Conservation (phyloP, 805 yeast species). For the Candida chauliodis region DNA sequence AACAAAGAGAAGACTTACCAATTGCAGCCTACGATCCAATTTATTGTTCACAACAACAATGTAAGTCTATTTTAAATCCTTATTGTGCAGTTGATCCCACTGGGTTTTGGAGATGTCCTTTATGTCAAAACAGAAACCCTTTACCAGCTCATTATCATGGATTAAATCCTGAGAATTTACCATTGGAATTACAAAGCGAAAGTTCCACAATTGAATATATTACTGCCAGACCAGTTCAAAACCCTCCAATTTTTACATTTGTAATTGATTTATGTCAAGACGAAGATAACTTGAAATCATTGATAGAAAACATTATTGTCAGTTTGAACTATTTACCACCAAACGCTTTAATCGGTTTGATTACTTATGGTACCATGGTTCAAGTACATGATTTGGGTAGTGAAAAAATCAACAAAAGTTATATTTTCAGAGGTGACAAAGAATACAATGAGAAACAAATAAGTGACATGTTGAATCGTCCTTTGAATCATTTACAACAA, state of each 20-base stretch:
- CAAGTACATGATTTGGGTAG: slow-evolving; percentile 79
- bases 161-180: slow-evolving; percentile 71
- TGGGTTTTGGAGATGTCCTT: slow-evolving; percentile 83
- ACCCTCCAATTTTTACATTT: slow-evolving; percentile 83
- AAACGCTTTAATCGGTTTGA: slow-evolving; percentile 80
- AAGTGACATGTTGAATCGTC: slow-evolving; percentile 46
- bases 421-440: slow-evolving; percentile 84
- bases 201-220: slow-evolving; percentile 83
- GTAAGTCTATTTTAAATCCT: slow-evolving; percentile 86
- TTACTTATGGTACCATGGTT: slow-evolving; percentile 87
- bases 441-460: slow-evolving; percentile 75
- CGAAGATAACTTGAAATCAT: slow-evolving; percentile 76
- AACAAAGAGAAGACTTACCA: slow-evolving; percentile 70
- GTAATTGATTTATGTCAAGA: slow-evolving; percentile 90
- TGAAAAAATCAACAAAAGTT: slow-evolving; percentile 65
- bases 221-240: slow-evolving; percentile 71
- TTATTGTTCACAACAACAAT: slow-evolving; percentile 59
- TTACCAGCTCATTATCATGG: slow-evolving; percentile 80
- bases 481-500: slow-evolving; percentile 23
- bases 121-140: slow-evolving; percentile 74
- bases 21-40: slow-evolving; percentile 42
- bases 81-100: slow-evolving; percentile 76
- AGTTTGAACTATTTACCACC: slow-evolving; percentile 82
- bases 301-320: slow-evolving; percentile 75
- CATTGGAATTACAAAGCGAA: slow-evolving; percentile 68